These are phyloP conservation scores for Gypsophila paniculata DNA, from an alignment of 179 eudicot species.

Conservation along the genomic window DNA sequence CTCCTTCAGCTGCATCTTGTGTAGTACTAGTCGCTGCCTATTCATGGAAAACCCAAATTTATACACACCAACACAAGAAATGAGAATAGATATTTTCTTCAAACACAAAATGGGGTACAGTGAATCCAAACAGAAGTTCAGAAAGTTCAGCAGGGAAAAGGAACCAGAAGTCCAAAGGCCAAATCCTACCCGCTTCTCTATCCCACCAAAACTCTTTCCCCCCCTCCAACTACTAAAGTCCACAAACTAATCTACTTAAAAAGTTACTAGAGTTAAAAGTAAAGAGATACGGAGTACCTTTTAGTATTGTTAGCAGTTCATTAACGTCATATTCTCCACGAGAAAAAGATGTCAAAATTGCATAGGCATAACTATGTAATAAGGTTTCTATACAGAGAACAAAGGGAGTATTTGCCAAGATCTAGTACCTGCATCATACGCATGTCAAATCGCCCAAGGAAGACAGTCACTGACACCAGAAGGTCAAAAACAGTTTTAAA, in stretches of 20 bases:
- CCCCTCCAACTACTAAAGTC: background rate
- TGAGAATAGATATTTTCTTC: background rate
- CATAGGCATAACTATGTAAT: background rate
- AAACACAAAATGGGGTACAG: background rate
- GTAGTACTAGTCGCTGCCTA: constrained; percentile 84
- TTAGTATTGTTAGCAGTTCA: background rate
- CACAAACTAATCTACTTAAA: constrained; percentile 2
- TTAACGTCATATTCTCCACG: constrained; percentile 1
- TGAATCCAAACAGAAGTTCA: background rate
- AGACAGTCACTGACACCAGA: constrained; percentile 89
- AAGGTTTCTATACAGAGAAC: background rate
- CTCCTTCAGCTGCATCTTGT: constrained; percentile 63
- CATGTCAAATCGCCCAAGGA: constrained; percentile 99
- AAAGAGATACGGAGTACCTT: background rate
- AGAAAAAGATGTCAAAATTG: background rate
- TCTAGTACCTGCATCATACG: constrained; percentile 96
- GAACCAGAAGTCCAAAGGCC: background rate
- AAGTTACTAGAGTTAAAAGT: background rate
- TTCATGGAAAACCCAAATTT: constrained; percentile 17
- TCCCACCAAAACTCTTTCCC: background rate
- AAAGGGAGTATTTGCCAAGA: background rate
- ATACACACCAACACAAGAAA: background rate
- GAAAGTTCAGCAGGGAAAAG: background rate
- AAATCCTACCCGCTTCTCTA: background rate
- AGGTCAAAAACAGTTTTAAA: constrained; percentile 97